phyloP scores from a whole-genome alignment of 257 asterid species.

The Sherardia arvensis region DNA sequence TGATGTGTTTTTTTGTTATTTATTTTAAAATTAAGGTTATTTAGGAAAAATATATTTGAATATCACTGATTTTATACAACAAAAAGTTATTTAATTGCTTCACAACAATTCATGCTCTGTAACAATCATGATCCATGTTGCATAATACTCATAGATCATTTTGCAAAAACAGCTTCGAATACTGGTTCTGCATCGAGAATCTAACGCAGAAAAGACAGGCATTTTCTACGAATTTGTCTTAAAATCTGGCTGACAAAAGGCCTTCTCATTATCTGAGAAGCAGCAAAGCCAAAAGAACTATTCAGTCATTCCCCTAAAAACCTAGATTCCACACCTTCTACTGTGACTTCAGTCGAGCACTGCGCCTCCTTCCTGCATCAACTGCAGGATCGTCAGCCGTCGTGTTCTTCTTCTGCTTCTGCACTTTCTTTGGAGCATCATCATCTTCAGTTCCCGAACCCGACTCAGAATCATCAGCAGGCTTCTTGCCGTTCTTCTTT shows the following conservation, averaged over 20 bases:
- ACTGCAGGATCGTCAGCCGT: conserved; percentile 17
- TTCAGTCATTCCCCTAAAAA: not conserved
- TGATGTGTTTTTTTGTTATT: too few species aligned
- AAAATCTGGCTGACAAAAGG: not conserved
- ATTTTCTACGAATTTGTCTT: not conserved
- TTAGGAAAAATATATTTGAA: too few species aligned
- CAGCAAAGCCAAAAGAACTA: not conserved
- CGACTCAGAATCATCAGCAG: conserved; percentile 16
- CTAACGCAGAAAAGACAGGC: not conserved
- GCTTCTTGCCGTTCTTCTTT: not conserved
- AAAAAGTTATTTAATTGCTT: too few species aligned
- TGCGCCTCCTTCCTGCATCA: conserved; percentile 32
- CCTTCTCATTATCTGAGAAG: not conserved
- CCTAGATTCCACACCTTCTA: not conserved
- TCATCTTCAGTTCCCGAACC: conserved; percentile 17
- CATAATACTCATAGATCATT: too few species aligned
- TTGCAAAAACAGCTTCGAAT: too few species aligned
- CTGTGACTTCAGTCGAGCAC: conserved; percentile 28
- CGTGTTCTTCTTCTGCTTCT: not conserved
- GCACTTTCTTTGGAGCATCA: conserved; percentile 18
- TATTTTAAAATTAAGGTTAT: too few species aligned
- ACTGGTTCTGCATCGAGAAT: not conserved
- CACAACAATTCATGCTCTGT: too few species aligned
- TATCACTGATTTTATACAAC: too few species aligned
- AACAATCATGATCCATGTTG: too few species aligned